Conservation (phyloP, 495 filamentous ascomycete genomes). For the Parathielavia appendiculata region DNA sequence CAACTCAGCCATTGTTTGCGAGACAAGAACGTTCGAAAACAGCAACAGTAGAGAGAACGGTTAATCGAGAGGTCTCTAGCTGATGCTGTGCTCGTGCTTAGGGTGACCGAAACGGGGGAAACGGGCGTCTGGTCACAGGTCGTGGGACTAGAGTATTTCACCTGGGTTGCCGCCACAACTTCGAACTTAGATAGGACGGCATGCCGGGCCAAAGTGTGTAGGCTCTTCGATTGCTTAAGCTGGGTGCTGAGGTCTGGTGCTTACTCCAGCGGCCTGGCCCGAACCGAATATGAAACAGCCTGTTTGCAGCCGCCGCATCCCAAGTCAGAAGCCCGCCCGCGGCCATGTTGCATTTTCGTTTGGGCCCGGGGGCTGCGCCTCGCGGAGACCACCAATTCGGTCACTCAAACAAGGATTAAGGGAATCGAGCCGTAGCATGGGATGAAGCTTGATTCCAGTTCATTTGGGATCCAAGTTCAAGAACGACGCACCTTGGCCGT, state of each 20-base stretch:
- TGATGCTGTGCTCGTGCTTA: not conserved
- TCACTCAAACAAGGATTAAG: too few relatives aligned
- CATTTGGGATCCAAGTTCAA: too few relatives aligned
- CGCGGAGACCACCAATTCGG: too few relatives aligned
- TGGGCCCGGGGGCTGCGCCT: not conserved
- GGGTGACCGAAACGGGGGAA: slow-evolving; percentile 2
- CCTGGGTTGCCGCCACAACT: not conserved
- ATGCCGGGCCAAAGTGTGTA: not conserved
- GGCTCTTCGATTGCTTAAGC: not conserved
- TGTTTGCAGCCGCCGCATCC: slow-evolving; percentile 15
- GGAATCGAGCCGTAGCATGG: too few relatives aligned
- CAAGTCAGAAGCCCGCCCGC: not conserved
- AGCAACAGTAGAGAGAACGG: not conserved
- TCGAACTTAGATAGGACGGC: too few relatives aligned
- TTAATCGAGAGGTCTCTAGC: not conserved
- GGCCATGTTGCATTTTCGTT: too few relatives aligned
- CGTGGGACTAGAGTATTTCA: not conserved
- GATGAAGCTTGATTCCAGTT: too few relatives aligned
- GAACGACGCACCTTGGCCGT: too few relatives aligned
- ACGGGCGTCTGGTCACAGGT: too few relatives aligned
- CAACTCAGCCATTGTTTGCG: not conserved
- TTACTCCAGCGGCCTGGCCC: not conserved
- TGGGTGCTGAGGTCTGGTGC: too few relatives aligned
- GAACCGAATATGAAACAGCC: slow-evolving; percentile 10
- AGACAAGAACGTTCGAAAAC: not conserved